Evolutionary conservation across 345 rosid species (phyloP).

Genomic region (Linum trigynum): DNA sequence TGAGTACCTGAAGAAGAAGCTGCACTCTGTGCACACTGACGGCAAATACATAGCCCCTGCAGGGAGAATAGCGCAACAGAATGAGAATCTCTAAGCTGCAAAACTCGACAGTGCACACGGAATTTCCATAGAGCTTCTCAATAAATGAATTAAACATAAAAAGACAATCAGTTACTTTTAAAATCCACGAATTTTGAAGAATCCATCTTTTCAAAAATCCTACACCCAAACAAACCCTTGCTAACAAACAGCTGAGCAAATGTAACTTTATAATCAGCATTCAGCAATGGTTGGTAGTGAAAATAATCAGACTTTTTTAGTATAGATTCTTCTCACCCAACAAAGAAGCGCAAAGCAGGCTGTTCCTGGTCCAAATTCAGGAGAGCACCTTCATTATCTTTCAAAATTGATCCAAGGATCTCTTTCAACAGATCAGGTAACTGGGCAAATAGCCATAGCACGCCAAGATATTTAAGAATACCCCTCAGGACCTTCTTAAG

Average conservation of each 20-base stretch:
- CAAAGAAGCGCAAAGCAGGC: slow-evolving; percentile 98
- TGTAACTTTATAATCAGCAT: too few species aligned
- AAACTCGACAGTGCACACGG: too few species aligned
- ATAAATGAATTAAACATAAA: too few species aligned
- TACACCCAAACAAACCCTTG: too few species aligned
- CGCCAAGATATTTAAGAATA: slow-evolving; percentile 93
- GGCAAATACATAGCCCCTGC: slow-evolving; percentile 94
- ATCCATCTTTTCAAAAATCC: too few species aligned
- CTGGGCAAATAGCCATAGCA: slow-evolving; percentile 93
- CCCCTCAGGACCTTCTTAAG: slow-evolving; percentile 96
- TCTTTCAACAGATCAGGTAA: slow-evolving; percentile 86
- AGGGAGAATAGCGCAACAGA: slow-evolving; percentile 13
- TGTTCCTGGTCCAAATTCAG: slow-evolving; percentile 98
- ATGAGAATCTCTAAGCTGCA: background rate
- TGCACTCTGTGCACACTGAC: slow-evolving; percentile 98
- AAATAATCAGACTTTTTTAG: too few species aligned
- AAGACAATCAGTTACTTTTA: too few species aligned
- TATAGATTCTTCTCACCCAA: slow-evolving; percentile 46
- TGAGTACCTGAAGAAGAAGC: slow-evolving; percentile 95
- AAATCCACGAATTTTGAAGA: too few species aligned
- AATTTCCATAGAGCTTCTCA: too few species aligned
- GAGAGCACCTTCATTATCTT: slow-evolving; percentile 86
- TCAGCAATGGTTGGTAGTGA: too few species aligned
- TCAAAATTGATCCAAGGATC: slow-evolving; percentile 88
- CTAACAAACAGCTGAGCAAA: too few species aligned